phyloP scores from a whole-genome alignment of 1,284 basidiomycete species.

The Fistulina hepatica region DNA sequence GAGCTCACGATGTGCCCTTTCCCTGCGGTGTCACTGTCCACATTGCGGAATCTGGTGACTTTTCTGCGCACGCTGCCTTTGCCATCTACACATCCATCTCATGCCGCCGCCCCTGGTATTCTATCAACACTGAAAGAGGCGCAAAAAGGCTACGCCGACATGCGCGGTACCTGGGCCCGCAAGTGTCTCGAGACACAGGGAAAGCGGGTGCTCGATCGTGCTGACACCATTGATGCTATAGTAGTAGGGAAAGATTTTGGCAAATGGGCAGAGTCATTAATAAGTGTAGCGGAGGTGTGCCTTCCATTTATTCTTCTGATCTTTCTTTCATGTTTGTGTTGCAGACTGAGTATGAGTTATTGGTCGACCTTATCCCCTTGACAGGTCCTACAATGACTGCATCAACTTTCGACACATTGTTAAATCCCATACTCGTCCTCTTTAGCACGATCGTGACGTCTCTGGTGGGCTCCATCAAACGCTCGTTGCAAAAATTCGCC shows the following conservation, averaged over 20 bases:
- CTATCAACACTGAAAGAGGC: constrained; percentile 57
- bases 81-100: constrained; percentile 66
- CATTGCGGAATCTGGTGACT: constrained; percentile 48
- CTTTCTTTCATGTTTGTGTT: background rate
- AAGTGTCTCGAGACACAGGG: constrained; percentile 63
- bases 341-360: constrained; percentile 52
- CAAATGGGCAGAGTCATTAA: constrained; percentile 49
- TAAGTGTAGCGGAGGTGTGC: constrained; percentile 52
- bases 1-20: constrained; percentile 46
- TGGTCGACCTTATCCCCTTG: constrained; percentile 52
- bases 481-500: constrained; percentile 72
- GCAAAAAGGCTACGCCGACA: constrained; percentile 71
- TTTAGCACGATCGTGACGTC: constrained; percentile 53
- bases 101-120: constrained; percentile 58
- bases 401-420: constrained; percentile 47
- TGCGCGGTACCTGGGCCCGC: constrained; percentile 65
- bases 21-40: constrained; percentile 39
- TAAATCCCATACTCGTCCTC: constrained; percentile 50
- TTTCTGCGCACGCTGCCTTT: constrained; percentile 62
- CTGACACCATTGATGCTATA: constrained; percentile 53
- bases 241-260: constrained; percentile 57
- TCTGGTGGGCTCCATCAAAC: constrained; percentile 61
- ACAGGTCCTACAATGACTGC: constrained; percentile 34
- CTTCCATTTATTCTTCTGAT: constrained; percentile 1
- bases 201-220: constrained; percentile 53